phyloP scores from a whole-genome alignment of 1,284 basidiomycete genomes.

The Wallemia mellicola region DNA sequence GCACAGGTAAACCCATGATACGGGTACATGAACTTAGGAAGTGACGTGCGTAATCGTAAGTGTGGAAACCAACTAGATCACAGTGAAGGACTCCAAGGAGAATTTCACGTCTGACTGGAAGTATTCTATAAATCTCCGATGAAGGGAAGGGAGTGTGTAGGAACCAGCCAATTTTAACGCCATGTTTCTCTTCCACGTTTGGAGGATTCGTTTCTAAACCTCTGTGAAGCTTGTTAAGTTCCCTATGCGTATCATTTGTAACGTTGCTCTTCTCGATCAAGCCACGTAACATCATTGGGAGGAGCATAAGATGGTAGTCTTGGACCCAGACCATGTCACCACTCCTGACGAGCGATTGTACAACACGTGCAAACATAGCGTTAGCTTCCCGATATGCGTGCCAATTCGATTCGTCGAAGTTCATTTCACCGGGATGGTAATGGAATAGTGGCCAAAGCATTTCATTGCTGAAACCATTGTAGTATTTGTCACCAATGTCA shows the following conservation, averaged over 20 bases:
- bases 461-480: conserved; percentile 64
- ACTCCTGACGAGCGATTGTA: conserved; percentile 40
- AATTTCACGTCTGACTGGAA: conserved; percentile 89
- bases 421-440: conserved; percentile 97
- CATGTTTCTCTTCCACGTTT: conserved; percentile 8
- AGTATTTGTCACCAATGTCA: conserved; percentile 87
- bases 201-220: conserved; percentile 21
- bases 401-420: conserved; percentile 97
- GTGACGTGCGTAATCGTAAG: conserved; percentile 96
- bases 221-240: conserved; percentile 43
- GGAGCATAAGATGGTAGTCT: conserved; percentile 44
- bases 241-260: conserved; percentile 24
- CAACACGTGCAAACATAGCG: conserved; percentile 67
- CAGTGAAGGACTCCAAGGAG: conserved; percentile 80
- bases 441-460: conserved; percentile 99
- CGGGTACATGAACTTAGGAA: conserved; percentile 95
- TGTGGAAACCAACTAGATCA: conserved; percentile 95
- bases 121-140: conserved; percentile 90
- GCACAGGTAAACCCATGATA: conserved; percentile 77
- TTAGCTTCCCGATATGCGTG: conserved; percentile 91
- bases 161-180: conserved; percentile 86
- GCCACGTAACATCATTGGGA: conserved; percentile 72
- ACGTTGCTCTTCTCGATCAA: conserved; percentile 30
- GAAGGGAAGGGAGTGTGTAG: conserved; percentile 95
- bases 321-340: conserved; percentile 97